phyloP scores from a whole-genome alignment of 352 stramenopile genomes.

The Phytophthora litchii region DNA sequence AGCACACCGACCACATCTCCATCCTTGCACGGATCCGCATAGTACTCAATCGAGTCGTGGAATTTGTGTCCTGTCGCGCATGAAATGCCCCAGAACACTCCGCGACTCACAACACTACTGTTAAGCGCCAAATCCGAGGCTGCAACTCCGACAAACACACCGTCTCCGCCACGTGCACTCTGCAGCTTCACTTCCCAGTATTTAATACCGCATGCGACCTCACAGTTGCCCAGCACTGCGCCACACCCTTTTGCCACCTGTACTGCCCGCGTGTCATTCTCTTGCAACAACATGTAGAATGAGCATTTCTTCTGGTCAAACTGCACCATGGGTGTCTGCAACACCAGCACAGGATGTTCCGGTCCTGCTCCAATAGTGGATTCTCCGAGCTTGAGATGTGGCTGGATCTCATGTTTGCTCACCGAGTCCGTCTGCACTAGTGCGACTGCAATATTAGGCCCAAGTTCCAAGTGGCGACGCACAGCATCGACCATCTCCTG shows the following conservation, averaged over 20 bases:
- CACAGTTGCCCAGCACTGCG: slow-evolving; percentile 62
- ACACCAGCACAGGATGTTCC: slow-evolving; percentile 73
- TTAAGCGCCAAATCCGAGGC: slow-evolving; percentile 60
- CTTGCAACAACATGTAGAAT: slow-evolving; percentile 56
- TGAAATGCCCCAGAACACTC: slow-evolving; percentile 78
- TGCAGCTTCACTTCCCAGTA: slow-evolving; percentile 84
- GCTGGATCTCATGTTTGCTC: slow-evolving; percentile 69
- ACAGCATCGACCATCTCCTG: slow-evolving; percentile 69
- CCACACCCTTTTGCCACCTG: slow-evolving; percentile 71
- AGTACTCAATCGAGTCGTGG: slow-evolving; percentile 77
- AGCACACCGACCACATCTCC: slow-evolving; percentile 78
- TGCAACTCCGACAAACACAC: slow-evolving; percentile 76
- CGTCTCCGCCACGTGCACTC: slow-evolving; percentile 55
- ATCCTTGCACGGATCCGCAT: slow-evolving; percentile 70
- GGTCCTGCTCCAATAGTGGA: slow-evolving; percentile 66
- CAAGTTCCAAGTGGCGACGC: slow-evolving; percentile 49
- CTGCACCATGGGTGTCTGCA: slow-evolving; percentile 66
- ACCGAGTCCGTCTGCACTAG: slow-evolving; percentile 82
- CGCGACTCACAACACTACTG: slow-evolving; percentile 57
- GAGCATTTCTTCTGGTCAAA: slow-evolving; percentile 74
- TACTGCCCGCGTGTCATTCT: slow-evolving; percentile 52
- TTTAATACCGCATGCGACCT: slow-evolving; percentile 70
- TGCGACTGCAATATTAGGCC: slow-evolving; percentile 58
- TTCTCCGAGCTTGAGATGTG: slow-evolving; percentile 60
- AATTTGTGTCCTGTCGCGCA: slow-evolving; percentile 82